phyloP scores from a whole-genome alignment of 2,329 filamentous ascomycete genomes.

The Lasiodiplodia citricola region DNA sequence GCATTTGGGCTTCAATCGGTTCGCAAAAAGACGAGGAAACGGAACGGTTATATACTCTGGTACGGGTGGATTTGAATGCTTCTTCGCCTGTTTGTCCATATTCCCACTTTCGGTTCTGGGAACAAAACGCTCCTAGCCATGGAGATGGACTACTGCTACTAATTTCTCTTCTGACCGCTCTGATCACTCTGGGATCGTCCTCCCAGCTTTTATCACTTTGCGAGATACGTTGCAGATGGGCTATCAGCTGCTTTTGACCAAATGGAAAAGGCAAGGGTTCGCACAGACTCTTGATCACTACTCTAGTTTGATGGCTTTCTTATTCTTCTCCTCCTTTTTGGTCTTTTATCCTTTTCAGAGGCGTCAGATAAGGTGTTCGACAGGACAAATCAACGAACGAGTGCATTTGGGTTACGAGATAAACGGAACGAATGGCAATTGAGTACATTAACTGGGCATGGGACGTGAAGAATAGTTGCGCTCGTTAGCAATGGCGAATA shows the following conservation, averaged over 20 bases:
- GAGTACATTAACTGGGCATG: not conserved
- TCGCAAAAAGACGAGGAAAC: not conserved
- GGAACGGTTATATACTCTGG: not conserved
- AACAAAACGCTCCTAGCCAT: not conserved
- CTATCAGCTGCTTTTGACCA: not conserved
- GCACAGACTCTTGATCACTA: not conserved
- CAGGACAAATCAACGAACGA: not conserved
- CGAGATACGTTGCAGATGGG: not conserved
- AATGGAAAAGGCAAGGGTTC: not conserved
- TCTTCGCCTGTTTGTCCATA: not conserved
- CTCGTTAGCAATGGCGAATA: not conserved
- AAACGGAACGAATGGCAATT: not conserved
- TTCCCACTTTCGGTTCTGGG: not conserved
- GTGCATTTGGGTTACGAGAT: not conserved
- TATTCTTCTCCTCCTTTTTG: too few species aligned
- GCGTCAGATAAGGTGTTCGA: not conserved
- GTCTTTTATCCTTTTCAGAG: not conserved
- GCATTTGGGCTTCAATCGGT: conserved; percentile 3
- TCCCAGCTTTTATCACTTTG: too few species aligned
- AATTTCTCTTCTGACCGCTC: not conserved
- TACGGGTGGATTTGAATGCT: not conserved
- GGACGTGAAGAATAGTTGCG: too few species aligned
- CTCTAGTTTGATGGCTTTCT: not conserved
- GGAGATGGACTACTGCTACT: not conserved
- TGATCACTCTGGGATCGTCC: not conserved